Evolutionary conservation across 768 basidiomycete species (phyloP).

Genomic region (Trametes maxima): DNA sequence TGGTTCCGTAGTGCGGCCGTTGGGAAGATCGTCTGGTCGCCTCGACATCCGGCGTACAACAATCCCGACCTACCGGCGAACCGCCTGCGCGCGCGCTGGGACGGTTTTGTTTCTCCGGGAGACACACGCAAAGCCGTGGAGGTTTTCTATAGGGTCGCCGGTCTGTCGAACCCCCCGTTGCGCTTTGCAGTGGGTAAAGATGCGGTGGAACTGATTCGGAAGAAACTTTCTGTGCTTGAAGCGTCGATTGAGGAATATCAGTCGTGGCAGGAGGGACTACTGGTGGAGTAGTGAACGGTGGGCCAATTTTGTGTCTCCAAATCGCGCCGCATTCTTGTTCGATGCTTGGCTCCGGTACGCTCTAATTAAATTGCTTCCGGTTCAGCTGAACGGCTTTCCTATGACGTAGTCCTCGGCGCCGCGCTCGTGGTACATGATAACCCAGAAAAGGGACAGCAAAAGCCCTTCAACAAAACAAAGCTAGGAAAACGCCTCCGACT

Average conservation of each 20-base stretch:
- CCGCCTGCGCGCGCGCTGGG: neutral
- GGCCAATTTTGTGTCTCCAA: neutral
- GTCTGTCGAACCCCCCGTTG: constrained; percentile 24
- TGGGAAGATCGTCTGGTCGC: neutral
- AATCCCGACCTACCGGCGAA: neutral
- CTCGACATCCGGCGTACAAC: constrained; percentile 7
- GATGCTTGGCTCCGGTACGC: neutral
- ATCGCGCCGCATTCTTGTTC: neutral
- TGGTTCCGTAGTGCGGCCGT: constrained; percentile 13
- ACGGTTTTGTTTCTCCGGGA: constrained; percentile 8
- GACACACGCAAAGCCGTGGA: constrained; percentile 26
- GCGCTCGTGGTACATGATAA: too few species aligned
- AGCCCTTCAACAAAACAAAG: too few species aligned
- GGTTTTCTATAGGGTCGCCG: constrained; percentile 23
- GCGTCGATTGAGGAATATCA: neutral
- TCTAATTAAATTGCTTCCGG: too few species aligned
- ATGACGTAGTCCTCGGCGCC: too few species aligned
- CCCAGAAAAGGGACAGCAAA: too few species aligned
- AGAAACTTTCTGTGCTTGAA: neutral
- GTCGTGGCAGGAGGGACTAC: neutral
- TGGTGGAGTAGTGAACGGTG: neutral
- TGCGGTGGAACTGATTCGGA: neutral
- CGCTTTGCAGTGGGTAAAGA: constrained; percentile 1
- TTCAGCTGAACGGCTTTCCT: too few species aligned
- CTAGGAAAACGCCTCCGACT: too few species aligned